Conservation (phyloP, 1,139 yeast genomes). For the Hemisphaericaspora subhashii region DNA sequence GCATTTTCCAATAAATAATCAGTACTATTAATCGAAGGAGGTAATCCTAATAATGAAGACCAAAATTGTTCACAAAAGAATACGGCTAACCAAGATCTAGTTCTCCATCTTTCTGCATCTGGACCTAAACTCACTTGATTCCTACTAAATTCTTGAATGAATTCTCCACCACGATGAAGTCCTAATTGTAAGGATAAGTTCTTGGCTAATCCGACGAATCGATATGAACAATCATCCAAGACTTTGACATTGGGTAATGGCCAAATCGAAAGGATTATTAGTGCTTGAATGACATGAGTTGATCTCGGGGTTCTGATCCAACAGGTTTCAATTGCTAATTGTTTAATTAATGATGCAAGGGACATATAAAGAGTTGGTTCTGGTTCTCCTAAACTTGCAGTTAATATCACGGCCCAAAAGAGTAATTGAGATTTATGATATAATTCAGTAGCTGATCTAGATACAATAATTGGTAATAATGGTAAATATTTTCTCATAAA, state of each 20-base stretch:
- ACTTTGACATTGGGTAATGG: slow-evolving; percentile 93
- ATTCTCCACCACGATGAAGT: slow-evolving; percentile 85
- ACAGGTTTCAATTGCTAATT: slow-evolving; percentile 87
- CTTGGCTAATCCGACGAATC: slow-evolving; percentile 86
- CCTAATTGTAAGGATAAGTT: slow-evolving; percentile 85
- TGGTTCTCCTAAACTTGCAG: slow-evolving; percentile 84
- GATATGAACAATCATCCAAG: slow-evolving; percentile 85
- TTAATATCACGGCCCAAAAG: slow-evolving; percentile 88
- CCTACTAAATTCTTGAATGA: slow-evolving; percentile 85
- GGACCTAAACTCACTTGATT: slow-evolving; percentile 83
- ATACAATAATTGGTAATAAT: slow-evolving; percentile 73
- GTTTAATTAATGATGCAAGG: slow-evolving; percentile 76
- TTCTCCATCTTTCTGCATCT: slow-evolving; percentile 92
- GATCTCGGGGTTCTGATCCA: slow-evolving; percentile 94
- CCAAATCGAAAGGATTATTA: slow-evolving; percentile 82
- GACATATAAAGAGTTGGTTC: slow-evolving; percentile 80
- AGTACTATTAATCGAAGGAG: slow-evolving; percentile 76
- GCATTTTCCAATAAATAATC: slow-evolving; percentile 84
- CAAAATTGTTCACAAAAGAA: slow-evolving; percentile 89
- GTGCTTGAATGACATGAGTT: slow-evolving; percentile 89
- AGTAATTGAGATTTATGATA: slow-evolving; percentile 80
- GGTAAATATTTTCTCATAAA: slow-evolving; percentile 72
- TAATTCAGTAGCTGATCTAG: slow-evolving; percentile 71
- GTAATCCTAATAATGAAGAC: slow-evolving; percentile 85
- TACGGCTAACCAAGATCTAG: slow-evolving; percentile 87